Base-by-base conservation (phyloP, 805 yeast species). In the Candida bentonensis region DNA sequence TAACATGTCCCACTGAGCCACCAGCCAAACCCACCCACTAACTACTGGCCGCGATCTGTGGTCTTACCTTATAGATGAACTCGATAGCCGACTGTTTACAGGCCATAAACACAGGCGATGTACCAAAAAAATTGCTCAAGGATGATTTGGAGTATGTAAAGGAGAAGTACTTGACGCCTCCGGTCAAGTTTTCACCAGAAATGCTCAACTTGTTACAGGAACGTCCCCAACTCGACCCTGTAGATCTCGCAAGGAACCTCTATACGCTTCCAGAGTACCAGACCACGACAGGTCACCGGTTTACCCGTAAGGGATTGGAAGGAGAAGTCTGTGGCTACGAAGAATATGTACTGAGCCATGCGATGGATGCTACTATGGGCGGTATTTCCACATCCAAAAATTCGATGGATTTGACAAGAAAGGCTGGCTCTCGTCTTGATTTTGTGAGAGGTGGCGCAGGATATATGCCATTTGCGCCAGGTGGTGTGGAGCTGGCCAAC, bases 391-490 rank as follows among this genome's bases (percentile, higher is more conserved):
- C 74, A 39, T 74, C 87, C 15, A 69, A 79, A 11, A 80, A 78
- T 47, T 82, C 95, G 0, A 65, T 87, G 40, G 80, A 94, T 1
- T 59, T 87, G 46, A 76, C 74, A 23, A 69, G 98, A 49, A 73
- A 78, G 44, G 73, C 77, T 49, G 76, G 78, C 15, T 69, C 81
- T 4, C 75, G 74, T 50, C 66, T 66, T n/a, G 80, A 76, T 34
- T 66, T 78, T 1, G 63, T 85, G 2, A 66, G 70, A 41, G 97
- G 97, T 0, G 68, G 76, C 2, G 70, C 94, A 0, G 72, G 77
- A 17, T 82, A 73, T 53, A 63, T 89, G 54, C 98, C 98, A 0
- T 92, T 92, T 57, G 79, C 81, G 46, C 98, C 98, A 0, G 97
- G 98, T 51, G 96, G 97, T 2, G 51, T 74, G n/a, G 63, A 63